Percentiles rank a stretch among this genome's conserved stretches.
Conservation (phyloP, 352 stramenopile species). For the Pilasporangium apinafurcum region DNA sequence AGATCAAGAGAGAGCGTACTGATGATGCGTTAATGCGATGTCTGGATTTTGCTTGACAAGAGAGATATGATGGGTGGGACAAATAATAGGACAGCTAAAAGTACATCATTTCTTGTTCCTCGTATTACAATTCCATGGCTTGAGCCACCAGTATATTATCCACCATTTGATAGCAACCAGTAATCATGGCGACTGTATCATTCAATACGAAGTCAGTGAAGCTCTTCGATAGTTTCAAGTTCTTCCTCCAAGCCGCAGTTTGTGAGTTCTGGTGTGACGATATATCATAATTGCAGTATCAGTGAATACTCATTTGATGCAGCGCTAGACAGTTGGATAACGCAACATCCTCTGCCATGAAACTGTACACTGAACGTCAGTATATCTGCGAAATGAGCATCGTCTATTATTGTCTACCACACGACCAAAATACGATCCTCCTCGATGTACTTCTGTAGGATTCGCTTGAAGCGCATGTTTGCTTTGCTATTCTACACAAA, state of each 20-base stretch:
- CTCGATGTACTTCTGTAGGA: slow-evolving; percentile 25
- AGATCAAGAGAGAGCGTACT: too few species aligned
- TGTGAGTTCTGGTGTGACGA: too few species aligned
- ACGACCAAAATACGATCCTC: slow-evolving; percentile 24
- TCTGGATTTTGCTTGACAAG: background rate
- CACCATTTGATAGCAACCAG: slow-evolving; percentile 37
- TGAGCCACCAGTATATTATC: slow-evolving; percentile 37
- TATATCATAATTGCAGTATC: too few species aligned
- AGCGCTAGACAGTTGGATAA: too few species aligned
- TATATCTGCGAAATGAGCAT: background rate
- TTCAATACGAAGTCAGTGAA: slow-evolving; percentile 44
- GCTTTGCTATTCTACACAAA: background rate
- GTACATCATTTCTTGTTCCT: background rate
- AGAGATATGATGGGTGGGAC: too few species aligned
- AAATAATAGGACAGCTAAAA: too few species aligned
- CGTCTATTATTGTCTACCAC: slow-evolving; percentile 39
- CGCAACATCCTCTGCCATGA: slow-evolving; percentile 4
- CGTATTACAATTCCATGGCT: background rate
- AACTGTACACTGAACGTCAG: slow-evolving; percentile 3
- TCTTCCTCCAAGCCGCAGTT: slow-evolving; percentile 1
- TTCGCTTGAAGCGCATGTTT: slow-evolving; percentile 39
- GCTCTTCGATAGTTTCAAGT: slow-evolving; percentile 15
- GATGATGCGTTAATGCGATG: too few species aligned
- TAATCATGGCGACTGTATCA: slow-evolving; percentile 28
- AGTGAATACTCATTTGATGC: too few species aligned